Base-by-base conservation (phyloP, 768 basidiomycete genomes). In the Obba rivulosa region DNA sequence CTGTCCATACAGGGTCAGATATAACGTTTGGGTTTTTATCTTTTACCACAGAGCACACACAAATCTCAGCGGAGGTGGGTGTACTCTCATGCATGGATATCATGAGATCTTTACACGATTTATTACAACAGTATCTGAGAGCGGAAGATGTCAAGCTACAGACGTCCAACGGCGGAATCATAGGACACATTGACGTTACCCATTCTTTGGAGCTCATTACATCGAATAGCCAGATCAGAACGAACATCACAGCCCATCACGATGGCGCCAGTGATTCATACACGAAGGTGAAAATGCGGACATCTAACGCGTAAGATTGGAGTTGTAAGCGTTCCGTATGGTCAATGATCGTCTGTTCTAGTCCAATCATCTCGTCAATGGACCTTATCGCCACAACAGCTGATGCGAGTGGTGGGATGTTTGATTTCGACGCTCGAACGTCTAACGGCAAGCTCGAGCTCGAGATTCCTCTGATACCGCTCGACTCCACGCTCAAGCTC, bases 81-180 rank as follows among this genome's bases (percentile, higher is more conserved):
- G 10, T 13, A 37, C 17, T 10, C 11, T 46, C 13, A 31, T 23
- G 4, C 28, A 20, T 3, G 13, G 28, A 21, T 16, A 24, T 5
- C 22, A 17, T n/a, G n/a, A 31, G 28, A 31, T 35, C 25, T 16
- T 4, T 11, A 14, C 36, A n/a, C 28, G 14, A n/a, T 20, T 8
- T 9, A 16, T 18, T 13, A 3, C 13, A 18, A 18, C 44, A 76
- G 76, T 65, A 65, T 24, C 44, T 73, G 37, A 56, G 56, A n/a
- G 64, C 62, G 3, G 53, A 53, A 1, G 22, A 43, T 20, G 67
- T 61, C 5, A 24, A 39, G 10, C 56, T 75, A 43, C 43, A 50
- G n/a, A 75, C 75, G 1, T 54, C 66, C 5, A 80, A 78, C 42
- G 70, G 69, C n/a, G 57, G 53, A 8, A 77, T 84, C 28, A 54